Percentiles rank a stretch among this genome's conserved stretches.
Evolutionary conservation across 2,329 filamentous ascomycete species (phyloP).

Genomic region (Fusarium tricinctum): DNA sequence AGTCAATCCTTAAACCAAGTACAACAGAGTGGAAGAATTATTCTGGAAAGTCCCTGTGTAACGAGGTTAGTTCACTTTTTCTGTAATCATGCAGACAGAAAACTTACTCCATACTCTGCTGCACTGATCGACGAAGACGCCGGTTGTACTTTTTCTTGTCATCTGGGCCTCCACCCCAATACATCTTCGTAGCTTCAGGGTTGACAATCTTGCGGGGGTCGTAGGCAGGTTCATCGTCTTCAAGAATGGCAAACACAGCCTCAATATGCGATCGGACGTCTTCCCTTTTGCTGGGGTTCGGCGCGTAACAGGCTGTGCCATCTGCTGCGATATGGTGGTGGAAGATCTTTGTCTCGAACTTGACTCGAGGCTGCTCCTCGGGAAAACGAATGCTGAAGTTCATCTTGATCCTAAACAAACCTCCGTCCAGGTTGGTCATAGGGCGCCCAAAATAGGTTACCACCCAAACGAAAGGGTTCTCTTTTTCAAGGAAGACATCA

Average conservation of each 20-base stretch:
- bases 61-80: conserved; percentile 14
- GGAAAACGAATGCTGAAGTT: conserved; percentile 88
- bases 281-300: conserved; percentile 71
- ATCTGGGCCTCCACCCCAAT: conserved; percentile 80
- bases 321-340: conserved; percentile 87
- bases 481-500: conserved; percentile 80
- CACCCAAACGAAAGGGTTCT: conserved; percentile 90
- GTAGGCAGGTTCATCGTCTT: conserved; percentile 89
- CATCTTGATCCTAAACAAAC: conserved; percentile 86
- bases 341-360: conserved; percentile 84
- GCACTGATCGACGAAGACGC: conserved; percentile 82
- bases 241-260: conserved; percentile 83
- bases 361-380: conserved; percentile 86
- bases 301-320: conserved; percentile 87
- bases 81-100: not conserved
- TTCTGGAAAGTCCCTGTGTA: conserved; percentile 53
- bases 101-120: conserved; percentile 73
- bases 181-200: conserved; percentile 85
- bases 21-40: conserved; percentile 25
- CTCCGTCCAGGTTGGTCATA: conserved; percentile 94
- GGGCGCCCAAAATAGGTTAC: conserved; percentile 91
- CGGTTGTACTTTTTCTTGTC: conserved; percentile 89
- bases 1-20: conserved; percentile 13
- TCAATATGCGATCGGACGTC: conserved; percentile 88
- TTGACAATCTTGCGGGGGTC: conserved; percentile 91